Conservation (phyloP, 257 asterid genomes). For the Nicotiana knightiana region DNA sequence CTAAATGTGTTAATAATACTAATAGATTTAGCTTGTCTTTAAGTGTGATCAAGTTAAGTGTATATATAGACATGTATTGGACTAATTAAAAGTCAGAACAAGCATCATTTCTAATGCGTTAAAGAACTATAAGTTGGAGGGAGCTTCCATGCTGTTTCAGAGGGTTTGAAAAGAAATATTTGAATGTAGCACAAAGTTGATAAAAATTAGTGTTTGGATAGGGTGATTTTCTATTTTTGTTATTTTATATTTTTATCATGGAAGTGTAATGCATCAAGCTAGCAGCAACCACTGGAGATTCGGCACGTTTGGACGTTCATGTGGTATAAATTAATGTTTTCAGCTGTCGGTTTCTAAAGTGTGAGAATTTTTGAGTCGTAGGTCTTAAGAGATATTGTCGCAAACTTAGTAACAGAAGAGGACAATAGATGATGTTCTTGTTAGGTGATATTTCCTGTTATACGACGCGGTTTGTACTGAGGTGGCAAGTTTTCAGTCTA, state of each 20-base stretch:
- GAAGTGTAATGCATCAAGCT: not conserved
- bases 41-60: not conserved
- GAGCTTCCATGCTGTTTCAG: conserved; percentile 19
- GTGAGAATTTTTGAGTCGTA: not conserved
- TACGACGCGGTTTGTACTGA: conserved; percentile 12
- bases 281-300: conserved; percentile 2
- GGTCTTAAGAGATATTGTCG: not conserved
- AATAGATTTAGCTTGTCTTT: too few relatives aligned
- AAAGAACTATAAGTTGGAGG: not conserved
- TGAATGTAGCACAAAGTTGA: not conserved
- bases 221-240: not conserved
- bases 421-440: conserved; percentile 1
- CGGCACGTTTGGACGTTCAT: not conserved
- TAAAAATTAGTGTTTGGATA: not conserved
- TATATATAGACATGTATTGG: not conserved
- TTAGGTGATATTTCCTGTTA: conserved; percentile 1
- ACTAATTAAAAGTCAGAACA: not conserved
- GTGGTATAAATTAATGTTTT: not conserved
- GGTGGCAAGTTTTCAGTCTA: not conserved
- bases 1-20: not conserved
- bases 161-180: not conserved
- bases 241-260: not conserved
- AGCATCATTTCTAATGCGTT: not conserved
- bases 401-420: not conserved
- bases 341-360: not conserved